phyloP scores from a whole-genome alignment of 176 grass and related monocot genomes.

The Aegilops tauschii region DNA sequence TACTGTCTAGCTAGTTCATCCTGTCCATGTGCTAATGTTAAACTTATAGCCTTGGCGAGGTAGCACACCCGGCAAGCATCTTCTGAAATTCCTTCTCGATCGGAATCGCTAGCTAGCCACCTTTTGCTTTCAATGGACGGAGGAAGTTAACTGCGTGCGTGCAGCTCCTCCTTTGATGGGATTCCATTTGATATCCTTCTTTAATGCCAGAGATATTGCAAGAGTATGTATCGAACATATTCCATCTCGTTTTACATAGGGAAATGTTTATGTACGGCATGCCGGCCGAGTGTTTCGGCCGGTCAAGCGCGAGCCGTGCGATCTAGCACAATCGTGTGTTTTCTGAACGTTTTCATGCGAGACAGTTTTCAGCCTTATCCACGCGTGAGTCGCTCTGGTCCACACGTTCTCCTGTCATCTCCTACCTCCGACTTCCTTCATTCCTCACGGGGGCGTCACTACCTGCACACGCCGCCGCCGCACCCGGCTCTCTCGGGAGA shows the following conservation, averaged over 20 bases:
- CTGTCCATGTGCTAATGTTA: not conserved
- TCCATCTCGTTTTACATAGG: not conserved
- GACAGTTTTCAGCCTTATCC: too few species aligned
- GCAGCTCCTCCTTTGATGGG: not conserved
- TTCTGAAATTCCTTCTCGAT: not conserved
- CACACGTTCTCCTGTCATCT: too few species aligned
- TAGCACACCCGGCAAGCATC: not conserved
- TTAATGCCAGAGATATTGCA: not conserved
- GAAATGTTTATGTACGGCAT: too few species aligned
- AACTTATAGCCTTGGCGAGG: not conserved
- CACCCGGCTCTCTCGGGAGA: too few species aligned
- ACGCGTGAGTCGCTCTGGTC: too few species aligned
- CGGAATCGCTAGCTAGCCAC: not conserved
- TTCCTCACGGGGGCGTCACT: too few species aligned
- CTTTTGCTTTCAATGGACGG: slow-evolving; percentile 9
- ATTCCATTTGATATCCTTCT: not conserved
- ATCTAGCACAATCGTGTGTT: too few species aligned
- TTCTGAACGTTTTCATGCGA: too few species aligned
- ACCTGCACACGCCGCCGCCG: too few species aligned
- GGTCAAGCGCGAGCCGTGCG: too few species aligned
- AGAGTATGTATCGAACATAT: not conserved
- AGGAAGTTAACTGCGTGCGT: not conserved
- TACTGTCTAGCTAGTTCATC: not conserved
- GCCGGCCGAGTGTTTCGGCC: too few species aligned
- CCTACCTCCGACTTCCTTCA: too few species aligned